Conservation (phyloP, 345 rosid species). For the Sapria himalayana region DNA sequence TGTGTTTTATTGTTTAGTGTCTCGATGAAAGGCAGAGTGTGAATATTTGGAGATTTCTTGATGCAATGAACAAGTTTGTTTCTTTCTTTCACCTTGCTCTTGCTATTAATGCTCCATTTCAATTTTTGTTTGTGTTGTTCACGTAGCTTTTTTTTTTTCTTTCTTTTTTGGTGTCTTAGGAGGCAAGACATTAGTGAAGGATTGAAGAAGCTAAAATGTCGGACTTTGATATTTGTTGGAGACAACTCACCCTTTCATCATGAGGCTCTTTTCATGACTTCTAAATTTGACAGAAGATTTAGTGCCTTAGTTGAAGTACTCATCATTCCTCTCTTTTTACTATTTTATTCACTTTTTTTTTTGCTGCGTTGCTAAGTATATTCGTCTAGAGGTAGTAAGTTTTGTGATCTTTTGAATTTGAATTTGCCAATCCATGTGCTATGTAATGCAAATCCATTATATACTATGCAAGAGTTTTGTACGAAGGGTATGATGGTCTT, state of each 20-base stretch:
- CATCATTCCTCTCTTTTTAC: not conserved
- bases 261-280: constrained; percentile 68
- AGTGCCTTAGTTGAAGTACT: constrained; percentile 83
- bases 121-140: not conserved
- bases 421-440: too few species aligned
- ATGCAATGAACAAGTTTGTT: constrained; percentile 43
- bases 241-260: constrained; percentile 70
- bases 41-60: constrained; percentile 66
- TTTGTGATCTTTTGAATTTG: too few species aligned
- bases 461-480: too few species aligned
- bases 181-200: constrained; percentile 73
- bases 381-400: too few species aligned
- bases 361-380: too few species aligned
- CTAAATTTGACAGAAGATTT: constrained; percentile 57
- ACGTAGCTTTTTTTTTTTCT: not conserved
- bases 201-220: constrained; percentile 50
- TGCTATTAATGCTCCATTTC: not conserved
- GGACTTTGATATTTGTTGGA: constrained; percentile 71
- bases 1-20: constrained; percentile 24
- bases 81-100: too few species aligned
- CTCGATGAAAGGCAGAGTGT: constrained; percentile 67
- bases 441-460: too few species aligned
- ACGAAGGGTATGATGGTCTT: too few species aligned
- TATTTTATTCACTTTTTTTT: not conserved
- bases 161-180: constrained; percentile 19